Evolutionary conservation across 768 basidiomycete species (phyloP).

Genomic region (Saitozyma podzolica): DNA sequence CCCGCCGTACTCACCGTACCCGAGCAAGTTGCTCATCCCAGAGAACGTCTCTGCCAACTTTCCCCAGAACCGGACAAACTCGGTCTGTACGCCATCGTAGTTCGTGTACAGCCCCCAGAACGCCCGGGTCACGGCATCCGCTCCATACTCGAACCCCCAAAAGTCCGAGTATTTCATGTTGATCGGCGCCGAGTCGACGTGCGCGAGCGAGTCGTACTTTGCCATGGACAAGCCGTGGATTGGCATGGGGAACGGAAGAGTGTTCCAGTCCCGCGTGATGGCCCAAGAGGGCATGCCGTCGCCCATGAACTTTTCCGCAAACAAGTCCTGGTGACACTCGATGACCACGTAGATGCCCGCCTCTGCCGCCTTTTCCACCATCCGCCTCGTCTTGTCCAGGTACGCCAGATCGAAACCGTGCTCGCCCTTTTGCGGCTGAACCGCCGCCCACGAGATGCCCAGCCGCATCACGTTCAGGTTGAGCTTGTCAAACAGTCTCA

Average conservation of each 20-base stretch:
- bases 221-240: conserved; percentile 17
- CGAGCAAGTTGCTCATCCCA: conserved; percentile 25
- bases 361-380: conserved; percentile 13
- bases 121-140: conserved; percentile 18
- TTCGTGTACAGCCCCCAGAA: conserved; percentile 28
- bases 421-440: conserved; percentile 15
- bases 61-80: conserved; percentile 24
- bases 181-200: conserved; percentile 15
- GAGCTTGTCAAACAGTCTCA: conserved; percentile 21
- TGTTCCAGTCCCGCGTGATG: conserved; percentile 23
- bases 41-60: conserved; percentile 24
- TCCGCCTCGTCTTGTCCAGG: conserved; percentile 9
- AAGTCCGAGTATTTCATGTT: conserved; percentile 26
- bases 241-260: conserved; percentile 27
- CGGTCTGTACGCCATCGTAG: conserved; percentile 19
- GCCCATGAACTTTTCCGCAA: conserved; percentile 27
- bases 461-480: conserved; percentile 24
- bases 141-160: conserved; percentile 23
- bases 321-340: conserved; percentile 27
- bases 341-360: conserved; percentile 21
- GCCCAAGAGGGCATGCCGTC: conserved; percentile 25
- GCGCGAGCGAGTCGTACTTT: conserved; percentile 11
- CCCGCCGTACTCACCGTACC: conserved; percentile 15
- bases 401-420: conserved; percentile 20
- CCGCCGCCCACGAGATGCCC: conserved; percentile 24